Evolutionary conservation across 768 basidiomycete genomes (phyloP).

Genomic region (Clathrus columnatus): DNA sequence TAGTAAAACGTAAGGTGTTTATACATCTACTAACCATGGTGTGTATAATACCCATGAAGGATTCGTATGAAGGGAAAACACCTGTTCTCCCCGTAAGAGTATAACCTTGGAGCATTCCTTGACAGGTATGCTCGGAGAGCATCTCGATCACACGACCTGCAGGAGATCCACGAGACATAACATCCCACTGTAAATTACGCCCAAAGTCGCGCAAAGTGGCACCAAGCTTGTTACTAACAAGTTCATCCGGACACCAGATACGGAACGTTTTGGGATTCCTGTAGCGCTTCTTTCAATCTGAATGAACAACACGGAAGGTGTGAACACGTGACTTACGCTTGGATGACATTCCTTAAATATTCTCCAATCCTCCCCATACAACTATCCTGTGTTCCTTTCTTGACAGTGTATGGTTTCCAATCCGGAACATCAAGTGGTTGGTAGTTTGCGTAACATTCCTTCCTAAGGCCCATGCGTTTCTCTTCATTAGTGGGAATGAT

Average conservation of each 20-base stretch:
- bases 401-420: constrained; percentile 48
- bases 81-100: constrained; percentile 81
- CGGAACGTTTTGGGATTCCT: constrained; percentile 75
- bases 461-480: constrained; percentile 61
- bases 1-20: not conserved
- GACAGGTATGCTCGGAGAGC: constrained; percentile 80
- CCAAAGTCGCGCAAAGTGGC: constrained; percentile 59
- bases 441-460: constrained; percentile 59
- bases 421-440: constrained; percentile 52
- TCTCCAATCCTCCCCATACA: constrained; percentile 68
- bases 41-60: constrained; percentile 82
- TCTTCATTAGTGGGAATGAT: constrained; percentile 46
- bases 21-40: constrained; percentile 48
- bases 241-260: constrained; percentile 86
- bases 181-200: constrained; percentile 85
- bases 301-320: not conserved
- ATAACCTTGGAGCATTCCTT: constrained; percentile 89
- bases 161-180: constrained; percentile 44
- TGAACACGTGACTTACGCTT: constrained; percentile 31
- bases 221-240: constrained; percentile 83
- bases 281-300: not conserved
- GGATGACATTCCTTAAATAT: constrained; percentile 48
- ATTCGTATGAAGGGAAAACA: constrained; percentile 86
- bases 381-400: constrained; percentile 53
- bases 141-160: constrained; percentile 86